Evolutionary conservation across 2,329 filamentous ascomycete species (phyloP), one percentile per base, ranked within the genome.

Genomic region (Fusarium sp.): DNA sequence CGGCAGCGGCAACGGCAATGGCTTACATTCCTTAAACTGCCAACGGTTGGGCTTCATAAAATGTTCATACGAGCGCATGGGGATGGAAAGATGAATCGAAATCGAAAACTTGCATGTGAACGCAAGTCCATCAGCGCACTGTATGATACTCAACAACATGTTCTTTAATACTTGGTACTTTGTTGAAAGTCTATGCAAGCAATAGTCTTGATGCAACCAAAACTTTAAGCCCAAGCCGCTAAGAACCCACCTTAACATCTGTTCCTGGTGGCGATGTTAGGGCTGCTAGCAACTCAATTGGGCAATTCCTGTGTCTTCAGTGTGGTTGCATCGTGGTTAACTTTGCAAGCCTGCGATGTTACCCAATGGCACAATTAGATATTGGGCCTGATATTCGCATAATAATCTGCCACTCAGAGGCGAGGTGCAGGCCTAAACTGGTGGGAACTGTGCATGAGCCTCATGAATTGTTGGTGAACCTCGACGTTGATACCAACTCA

Each of bases 261-360:
- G 53, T 70, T 70, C 67, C 62, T 64, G 56, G 66, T 67, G 53
- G 67, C 65, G 35, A 69, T 65, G 46, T 39, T 45, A 51, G 57
- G 43, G 48, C 49, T 33, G 15, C 39, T 40, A 7, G 33, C 19
- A 50, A 32, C 33, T 51, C 37, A 22, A 68, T 68, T 68, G 66
- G 65, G 33, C 50, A 70, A 70, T 65, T 51, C 47, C 33, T 59
- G 35, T 32, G 39, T 54, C n/a, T 65, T 27, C 47, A 43, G 62
- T 46, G 53, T 59, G 66, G 66, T 69, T 70, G 64, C 66, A 69
- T 69, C 62, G 66, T 23, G 19, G 32, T 56, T 32, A 39, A 62
- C n/a, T 37, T 59, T 19, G 33, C 33, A 46, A 51, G n/a, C 44
- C 33, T 25, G 40, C 63, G 45, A 68, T 70, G 67, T 58, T 25